Conservation (phyloP, 805 yeast species). For the Hanseniaspora lachancei region DNA sequence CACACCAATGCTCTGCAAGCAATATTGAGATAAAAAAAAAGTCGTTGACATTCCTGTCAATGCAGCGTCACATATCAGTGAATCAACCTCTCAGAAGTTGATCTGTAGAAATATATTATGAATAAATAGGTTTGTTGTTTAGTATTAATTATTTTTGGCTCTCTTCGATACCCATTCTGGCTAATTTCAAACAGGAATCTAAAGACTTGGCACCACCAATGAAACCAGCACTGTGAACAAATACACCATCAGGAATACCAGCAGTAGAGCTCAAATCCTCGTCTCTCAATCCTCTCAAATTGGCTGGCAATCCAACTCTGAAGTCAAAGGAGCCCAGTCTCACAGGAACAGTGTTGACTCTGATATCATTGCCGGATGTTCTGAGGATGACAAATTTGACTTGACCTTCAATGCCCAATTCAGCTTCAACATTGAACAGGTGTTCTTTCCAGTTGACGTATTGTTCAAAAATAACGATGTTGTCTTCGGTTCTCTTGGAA, state of each 20-base stretch:
- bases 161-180: constrained; percentile 27
- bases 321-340: constrained; percentile 65
- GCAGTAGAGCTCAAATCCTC: constrained; percentile 57
- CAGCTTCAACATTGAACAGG: constrained; percentile 57
- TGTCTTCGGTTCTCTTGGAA: constrained; percentile 49
- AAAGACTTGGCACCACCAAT: constrained; percentile 83
- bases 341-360: constrained; percentile 88
- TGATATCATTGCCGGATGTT: constrained; percentile 61
- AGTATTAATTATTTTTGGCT: background rate
- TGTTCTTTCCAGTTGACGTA: constrained; percentile 96
- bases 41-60: too few species aligned
- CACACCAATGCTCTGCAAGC: too few species aligned
- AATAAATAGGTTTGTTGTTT: background rate
- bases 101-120: background rate
- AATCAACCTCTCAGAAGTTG: background rate
- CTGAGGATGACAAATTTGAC: constrained; percentile 68
- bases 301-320: constrained; percentile 76
- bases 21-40: too few species aligned
- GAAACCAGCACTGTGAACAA: constrained; percentile 92
- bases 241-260: constrained; percentile 79
- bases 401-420: constrained; percentile 38
- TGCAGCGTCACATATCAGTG: too few species aligned
- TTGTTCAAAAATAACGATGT: constrained; percentile 56
- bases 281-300: constrained; percentile 93
- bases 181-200: constrained; percentile 68